Evolutionary conservation across 257 asterid species (phyloP).

Genomic region (Cinchona pubescens): DNA sequence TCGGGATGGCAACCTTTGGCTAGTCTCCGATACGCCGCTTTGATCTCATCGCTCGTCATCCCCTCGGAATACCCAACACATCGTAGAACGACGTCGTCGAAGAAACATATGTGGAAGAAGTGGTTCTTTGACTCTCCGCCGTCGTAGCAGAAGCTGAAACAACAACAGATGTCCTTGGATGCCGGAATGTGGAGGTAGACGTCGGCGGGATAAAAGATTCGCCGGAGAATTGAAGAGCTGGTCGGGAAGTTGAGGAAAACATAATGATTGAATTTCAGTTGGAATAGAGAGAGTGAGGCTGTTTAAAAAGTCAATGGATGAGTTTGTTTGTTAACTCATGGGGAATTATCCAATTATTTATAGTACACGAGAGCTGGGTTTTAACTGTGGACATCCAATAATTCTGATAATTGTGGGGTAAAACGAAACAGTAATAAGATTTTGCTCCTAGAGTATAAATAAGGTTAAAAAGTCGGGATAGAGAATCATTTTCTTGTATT

Average conservation of each 20-base stretch:
- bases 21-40: constrained; percentile 33
- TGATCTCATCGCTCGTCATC: constrained; percentile 30
- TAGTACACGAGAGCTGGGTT: not conserved
- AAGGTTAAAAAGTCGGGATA: too few relatives aligned
- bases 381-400: not conserved
- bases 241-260: constrained; percentile 14
- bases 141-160: constrained; percentile 17
- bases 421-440: not conserved
- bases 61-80: constrained; percentile 31
- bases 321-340: not conserved
- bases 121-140: constrained; percentile 11
- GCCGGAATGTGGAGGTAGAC: constrained; percentile 16
- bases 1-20: constrained; percentile 38
- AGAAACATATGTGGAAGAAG: not conserved
- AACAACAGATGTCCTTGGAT: not conserved
- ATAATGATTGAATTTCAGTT: not conserved
- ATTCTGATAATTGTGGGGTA: not conserved
- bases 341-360: constrained; percentile 7
- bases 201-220: constrained; percentile 1
- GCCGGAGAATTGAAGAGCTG: constrained; percentile 15
- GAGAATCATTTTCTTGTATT: too few relatives aligned
- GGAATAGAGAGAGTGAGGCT: not conserved
- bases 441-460: too few relatives aligned
- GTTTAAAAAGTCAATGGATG: not conserved
- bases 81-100: constrained; percentile 38